Conservation (phyloP, 495 filamentous ascomycete species). For the Cairneyella variabilis region DNA sequence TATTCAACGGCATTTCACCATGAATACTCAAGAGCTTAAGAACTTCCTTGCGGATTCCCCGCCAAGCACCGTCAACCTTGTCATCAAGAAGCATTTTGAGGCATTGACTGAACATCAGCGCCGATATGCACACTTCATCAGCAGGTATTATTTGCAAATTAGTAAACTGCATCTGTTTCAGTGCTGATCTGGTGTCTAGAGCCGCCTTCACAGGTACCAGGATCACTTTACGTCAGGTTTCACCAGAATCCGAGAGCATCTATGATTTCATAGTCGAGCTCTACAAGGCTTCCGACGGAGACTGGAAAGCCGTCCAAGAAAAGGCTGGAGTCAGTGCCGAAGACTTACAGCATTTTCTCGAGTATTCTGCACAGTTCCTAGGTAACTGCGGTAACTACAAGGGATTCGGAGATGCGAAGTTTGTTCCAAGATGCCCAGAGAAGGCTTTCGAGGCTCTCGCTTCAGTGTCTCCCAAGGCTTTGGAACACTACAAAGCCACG, state of each 20-base stretch:
- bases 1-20: constrained; percentile 20
- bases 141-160: constrained; percentile 50
- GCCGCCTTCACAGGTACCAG: constrained; percentile 82
- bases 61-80: constrained; percentile 77
- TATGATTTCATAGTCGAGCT: constrained; percentile 79
- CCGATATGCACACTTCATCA: constrained; percentile 90
- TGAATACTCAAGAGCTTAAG: constrained; percentile 31
- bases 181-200: no score
- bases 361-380: constrained; percentile 85
- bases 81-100: constrained; percentile 87
- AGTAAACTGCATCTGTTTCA: constrained; percentile 31
- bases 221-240: constrained; percentile 83
- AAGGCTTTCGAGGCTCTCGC: constrained; percentile 70
- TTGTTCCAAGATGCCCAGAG: constrained; percentile 73
- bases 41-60: constrained; percentile 90
- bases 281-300: constrained; percentile 66
- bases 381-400: constrained; percentile 96
- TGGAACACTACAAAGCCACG: constrained; percentile 62
- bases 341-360: constrained; percentile 70
- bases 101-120: constrained; percentile 73
- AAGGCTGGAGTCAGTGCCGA: constrained; percentile 67
- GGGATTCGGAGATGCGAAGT: constrained; percentile 91
- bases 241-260: constrained; percentile 84
- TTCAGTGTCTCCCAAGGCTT: constrained; percentile 53
- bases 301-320: constrained; percentile 69